These are phyloP conservation scores for Posidonia oceanica DNA, from an alignment of 116 monocot species.

Conservation along the genomic window DNA sequence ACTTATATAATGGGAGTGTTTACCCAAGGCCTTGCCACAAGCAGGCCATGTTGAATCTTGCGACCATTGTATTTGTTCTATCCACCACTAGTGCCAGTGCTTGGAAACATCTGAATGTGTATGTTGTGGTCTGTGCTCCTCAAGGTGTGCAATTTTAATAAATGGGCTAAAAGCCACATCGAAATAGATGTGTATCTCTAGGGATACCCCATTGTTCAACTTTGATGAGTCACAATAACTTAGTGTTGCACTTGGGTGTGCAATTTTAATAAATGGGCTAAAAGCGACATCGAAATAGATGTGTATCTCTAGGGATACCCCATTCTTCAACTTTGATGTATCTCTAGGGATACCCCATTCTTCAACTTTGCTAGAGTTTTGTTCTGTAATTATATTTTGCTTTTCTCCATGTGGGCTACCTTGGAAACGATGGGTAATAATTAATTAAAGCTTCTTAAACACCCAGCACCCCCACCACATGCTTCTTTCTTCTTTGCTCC, in stretches of 20 bases:
- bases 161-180: background rate
- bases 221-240: too few species aligned
- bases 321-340: too few species aligned
- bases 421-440: background rate
- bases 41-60: too few species aligned
- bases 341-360: background rate
- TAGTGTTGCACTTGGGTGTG: too few species aligned
- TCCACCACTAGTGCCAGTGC: too few species aligned
- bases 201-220: too few species aligned
- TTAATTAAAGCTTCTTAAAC: too few species aligned
- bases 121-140: background rate
- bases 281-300: background rate
- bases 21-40: too few species aligned
- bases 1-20: too few species aligned
- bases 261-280: background rate
- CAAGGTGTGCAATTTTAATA: background rate
- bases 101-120: background rate
- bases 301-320: background rate
- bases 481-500: too few species aligned
- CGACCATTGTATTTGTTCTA: too few species aligned
- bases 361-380: background rate
- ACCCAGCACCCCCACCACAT: too few species aligned
- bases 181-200: background rate
- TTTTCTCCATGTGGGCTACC: background rate
- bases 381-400: background rate